Evolutionary conservation across 2,329 filamentous ascomycete genomes (phyloP).

Genomic region (Trichophyton verrucosum): DNA sequence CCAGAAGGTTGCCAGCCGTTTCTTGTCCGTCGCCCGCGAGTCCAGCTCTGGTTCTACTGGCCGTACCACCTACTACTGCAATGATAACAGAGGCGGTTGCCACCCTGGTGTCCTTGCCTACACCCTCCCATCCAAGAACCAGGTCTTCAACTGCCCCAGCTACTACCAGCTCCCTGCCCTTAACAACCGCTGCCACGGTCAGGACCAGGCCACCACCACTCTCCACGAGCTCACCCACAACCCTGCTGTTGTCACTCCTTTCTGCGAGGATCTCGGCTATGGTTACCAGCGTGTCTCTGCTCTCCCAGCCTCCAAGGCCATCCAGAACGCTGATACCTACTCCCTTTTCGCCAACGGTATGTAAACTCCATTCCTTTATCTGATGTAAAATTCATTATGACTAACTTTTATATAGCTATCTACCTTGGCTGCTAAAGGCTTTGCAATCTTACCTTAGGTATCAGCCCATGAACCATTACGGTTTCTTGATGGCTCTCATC

Average conservation of each 20-base stretch:
- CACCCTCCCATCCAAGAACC: constrained; percentile 42
- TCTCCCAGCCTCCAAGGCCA: constrained; percentile 39
- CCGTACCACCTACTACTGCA: constrained; percentile 46
- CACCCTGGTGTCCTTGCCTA: constrained; percentile 46
- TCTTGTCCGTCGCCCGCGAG: constrained; percentile 44
- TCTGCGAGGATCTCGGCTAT: constrained; percentile 48
- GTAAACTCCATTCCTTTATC: constrained; percentile 5
- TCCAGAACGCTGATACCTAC: constrained; percentile 55
- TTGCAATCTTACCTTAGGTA: neutral
- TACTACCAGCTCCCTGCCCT: constrained; percentile 44
- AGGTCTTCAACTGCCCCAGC: constrained; percentile 51
- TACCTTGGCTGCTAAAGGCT: constrained; percentile 2
- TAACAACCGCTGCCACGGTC: constrained; percentile 44
- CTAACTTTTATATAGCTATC: constrained; percentile 2
- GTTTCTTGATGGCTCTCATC: neutral
- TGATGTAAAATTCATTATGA: neutral
- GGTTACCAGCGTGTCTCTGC: constrained; percentile 41
- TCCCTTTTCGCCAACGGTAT: constrained; percentile 42
- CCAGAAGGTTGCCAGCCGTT: constrained; percentile 38
- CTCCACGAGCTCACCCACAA: constrained; percentile 56
- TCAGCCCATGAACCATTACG: neutral
- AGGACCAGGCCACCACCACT: constrained; percentile 54
- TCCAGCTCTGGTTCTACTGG: constrained; percentile 41
- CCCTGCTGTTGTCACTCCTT: constrained; percentile 40
- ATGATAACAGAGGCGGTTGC: constrained; percentile 45